phyloP scores from a whole-genome alignment of 1,284 basidiomycete genomes.

The Nidula niveotomentosa region DNA sequence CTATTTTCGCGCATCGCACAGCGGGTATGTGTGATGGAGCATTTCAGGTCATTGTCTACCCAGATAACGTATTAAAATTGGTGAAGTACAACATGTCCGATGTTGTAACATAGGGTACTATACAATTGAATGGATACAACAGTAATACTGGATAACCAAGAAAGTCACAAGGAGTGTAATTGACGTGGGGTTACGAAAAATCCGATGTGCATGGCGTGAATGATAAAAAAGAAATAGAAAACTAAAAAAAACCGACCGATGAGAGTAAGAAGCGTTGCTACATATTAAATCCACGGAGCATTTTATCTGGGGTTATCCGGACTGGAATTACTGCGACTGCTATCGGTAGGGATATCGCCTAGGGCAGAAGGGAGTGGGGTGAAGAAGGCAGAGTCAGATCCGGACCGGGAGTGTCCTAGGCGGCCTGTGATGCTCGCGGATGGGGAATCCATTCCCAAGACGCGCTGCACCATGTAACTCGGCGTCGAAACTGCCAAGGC shows the following conservation, averaged over 20 bases:
- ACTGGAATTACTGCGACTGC: not conserved
- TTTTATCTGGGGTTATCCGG: not conserved
- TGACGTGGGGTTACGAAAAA: too few relatives aligned
- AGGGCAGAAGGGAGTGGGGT: not conserved
- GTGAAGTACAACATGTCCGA: too few relatives aligned
- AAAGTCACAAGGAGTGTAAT: too few relatives aligned
- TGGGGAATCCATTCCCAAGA: constrained; percentile 32
- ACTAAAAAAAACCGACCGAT: not conserved
- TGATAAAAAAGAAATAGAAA: not conserved
- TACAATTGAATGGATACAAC: not conserved
- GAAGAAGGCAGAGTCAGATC: constrained; percentile 3
- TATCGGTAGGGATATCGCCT: not conserved
- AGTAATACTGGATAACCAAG: not conserved
- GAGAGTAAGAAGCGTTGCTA: not conserved
- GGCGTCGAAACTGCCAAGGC: constrained; percentile 14
- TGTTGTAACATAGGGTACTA: not conserved
- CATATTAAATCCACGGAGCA: not conserved
- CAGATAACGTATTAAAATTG: not conserved
- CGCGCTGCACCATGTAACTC: constrained; percentile 26
- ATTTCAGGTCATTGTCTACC: too few relatives aligned
- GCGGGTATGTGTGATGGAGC: too few relatives aligned
- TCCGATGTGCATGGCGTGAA: too few relatives aligned
- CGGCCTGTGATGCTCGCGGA: constrained; percentile 8
- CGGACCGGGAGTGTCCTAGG: constrained; percentile 2
- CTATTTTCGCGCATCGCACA: too few relatives aligned